Percentiles rank a stretch among this genome's conserved stretches.
Evolutionary conservation across 2,329 filamentous ascomycete genomes (phyloP).

Genomic region (Neopestalotiopsis sp.): DNA sequence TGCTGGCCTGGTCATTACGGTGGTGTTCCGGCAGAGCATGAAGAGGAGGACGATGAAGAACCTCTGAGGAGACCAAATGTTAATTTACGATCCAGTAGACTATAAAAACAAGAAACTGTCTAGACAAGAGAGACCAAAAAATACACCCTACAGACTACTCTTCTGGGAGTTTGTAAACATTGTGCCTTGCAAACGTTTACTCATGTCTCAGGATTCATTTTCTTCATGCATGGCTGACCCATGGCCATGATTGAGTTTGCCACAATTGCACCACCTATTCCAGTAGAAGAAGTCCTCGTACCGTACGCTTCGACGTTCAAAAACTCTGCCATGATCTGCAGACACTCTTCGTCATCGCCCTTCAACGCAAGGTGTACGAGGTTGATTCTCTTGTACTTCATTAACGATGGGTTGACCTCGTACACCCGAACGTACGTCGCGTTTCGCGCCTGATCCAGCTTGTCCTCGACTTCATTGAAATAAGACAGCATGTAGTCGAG

Average conservation of each 20-base stretch:
- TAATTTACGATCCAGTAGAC: too few species aligned
- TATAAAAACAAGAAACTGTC: too few species aligned
- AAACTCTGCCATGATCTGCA: background rate
- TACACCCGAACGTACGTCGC: background rate
- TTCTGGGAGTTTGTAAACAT: too few species aligned
- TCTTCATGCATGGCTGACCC: too few species aligned
- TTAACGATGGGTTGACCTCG: background rate
- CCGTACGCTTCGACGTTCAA: background rate
- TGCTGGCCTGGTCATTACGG: background rate
- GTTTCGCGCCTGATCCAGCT: background rate
- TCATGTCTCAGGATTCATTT: too few species aligned
- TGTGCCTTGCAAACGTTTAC: too few species aligned
- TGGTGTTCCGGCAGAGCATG: background rate
- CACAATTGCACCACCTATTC: too few species aligned
- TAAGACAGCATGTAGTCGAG: background rate
- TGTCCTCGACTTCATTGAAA: background rate
- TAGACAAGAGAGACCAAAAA: too few species aligned
- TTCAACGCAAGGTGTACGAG: background rate
- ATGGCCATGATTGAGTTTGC: too few species aligned
- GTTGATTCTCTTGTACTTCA: background rate
- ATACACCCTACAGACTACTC: too few species aligned
- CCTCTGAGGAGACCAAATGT: background rate
- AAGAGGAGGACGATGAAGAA: background rate
- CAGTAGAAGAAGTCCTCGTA: too few species aligned
- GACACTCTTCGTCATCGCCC: background rate